Percentiles rank a stretch among this genome's conserved stretches.
Conservation (phyloP, 1,284 basidiomycete genomes). For the Puccinia brachypodii region DNA sequence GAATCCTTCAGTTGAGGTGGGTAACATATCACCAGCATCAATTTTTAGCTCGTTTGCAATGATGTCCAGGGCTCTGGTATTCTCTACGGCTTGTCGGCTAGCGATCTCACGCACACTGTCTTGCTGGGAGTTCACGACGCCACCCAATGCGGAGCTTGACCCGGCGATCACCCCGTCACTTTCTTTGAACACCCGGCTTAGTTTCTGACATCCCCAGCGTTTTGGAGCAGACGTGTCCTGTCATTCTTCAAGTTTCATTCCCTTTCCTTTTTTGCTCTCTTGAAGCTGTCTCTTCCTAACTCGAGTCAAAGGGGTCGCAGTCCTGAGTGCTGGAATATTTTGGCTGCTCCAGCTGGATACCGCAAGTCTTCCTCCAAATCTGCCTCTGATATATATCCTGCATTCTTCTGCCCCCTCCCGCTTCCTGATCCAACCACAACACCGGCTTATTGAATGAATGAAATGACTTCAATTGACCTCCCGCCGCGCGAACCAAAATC, state of each 20-base stretch:
- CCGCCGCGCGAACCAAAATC: neutral
- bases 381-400: neutral
- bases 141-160: too few relatives aligned
- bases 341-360: neutral
- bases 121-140: neutral
- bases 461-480: conserved; percentile 12
- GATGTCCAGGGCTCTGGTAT: conserved; percentile 9
- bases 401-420: conserved; percentile 1
- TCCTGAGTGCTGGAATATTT: neutral
- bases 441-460: neutral
- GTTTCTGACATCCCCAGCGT: neutral
- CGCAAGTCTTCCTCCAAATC: neutral
- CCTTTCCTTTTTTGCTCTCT: neutral
- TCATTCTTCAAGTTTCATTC: neutral
- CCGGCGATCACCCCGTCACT: too few relatives aligned
- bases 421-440: neutral
- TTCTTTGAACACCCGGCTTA: neutral
- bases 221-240: neutral
- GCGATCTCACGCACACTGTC: neutral
- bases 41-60: neutral
- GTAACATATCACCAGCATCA: conserved; percentile 14
- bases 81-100: neutral
- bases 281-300: neutral
- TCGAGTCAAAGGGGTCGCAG: neutral
- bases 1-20: conserved; percentile 31